Conservation (phyloP, 345 rosid species). For the Hypericum perforatum region DNA sequence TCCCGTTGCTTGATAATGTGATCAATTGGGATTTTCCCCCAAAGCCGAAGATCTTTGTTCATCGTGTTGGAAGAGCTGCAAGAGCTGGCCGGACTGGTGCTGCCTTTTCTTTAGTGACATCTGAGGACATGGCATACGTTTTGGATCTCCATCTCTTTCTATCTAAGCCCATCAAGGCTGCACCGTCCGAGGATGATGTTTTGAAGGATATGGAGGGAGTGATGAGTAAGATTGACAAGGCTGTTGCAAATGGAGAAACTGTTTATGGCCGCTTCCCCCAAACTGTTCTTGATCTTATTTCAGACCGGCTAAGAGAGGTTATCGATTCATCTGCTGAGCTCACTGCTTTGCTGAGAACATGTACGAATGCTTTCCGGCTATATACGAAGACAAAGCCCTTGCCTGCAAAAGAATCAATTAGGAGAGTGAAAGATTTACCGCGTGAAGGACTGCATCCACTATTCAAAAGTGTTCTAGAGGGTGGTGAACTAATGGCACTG, state of each 20-base stretch:
- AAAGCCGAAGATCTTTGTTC: slow-evolving; percentile 87
- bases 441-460: slow-evolving; percentile 81
- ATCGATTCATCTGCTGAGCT: slow-evolving; percentile 81
- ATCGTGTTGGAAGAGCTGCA: slow-evolving; percentile 92
- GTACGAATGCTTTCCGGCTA: slow-evolving; percentile 79
- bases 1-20: slow-evolving; percentile 93
- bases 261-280: slow-evolving; percentile 92
- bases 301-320: slow-evolving; percentile 56
- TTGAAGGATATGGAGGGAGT: slow-evolving; percentile 68
- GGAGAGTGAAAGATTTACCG: slow-evolving; percentile 74
- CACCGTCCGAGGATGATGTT: slow-evolving; percentile 90
- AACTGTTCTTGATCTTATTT: slow-evolving; percentile 70
- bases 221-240: slow-evolving; percentile 55
- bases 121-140: slow-evolving; percentile 83
- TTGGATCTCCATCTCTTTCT: slow-evolving; percentile 92
- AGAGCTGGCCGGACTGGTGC: slow-evolving; percentile 92
- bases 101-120: slow-evolving; percentile 81
- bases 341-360: slow-evolving; percentile 53
- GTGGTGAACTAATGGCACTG: slow-evolving; percentile 79
- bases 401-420: slow-evolving; percentile 86
- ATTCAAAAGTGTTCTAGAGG: slow-evolving; percentile 63
- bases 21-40: slow-evolving; percentile 98
- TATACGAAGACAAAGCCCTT: slow-evolving; percentile 74
- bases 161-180: slow-evolving; percentile 75
- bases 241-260: slow-evolving; percentile 77